Evolutionary conservation across 495 filamentous ascomycete genomes (phyloP), one percentile per base, ranked within the genome.

Genomic region (Cudoniella acicularis): DNA sequence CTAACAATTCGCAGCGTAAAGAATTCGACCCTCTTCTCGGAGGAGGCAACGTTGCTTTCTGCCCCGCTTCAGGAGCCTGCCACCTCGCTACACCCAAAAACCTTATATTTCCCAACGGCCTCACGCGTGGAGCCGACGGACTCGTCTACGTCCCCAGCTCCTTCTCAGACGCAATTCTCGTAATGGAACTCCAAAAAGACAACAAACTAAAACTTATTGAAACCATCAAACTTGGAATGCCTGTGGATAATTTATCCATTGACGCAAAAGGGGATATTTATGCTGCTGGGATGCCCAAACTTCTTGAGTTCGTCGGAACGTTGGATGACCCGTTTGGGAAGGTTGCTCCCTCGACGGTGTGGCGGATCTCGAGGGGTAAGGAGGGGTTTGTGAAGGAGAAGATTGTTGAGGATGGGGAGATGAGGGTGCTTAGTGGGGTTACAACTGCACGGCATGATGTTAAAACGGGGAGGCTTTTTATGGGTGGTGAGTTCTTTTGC

Each of bases 231-330:
- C 46, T 66, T 4, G 54, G 61, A 13, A 43, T 67, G 64, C 54
- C 60, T 41, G 2, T 73, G 2, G 72, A 76, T 56, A 76, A 75
- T 41, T 41, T 76, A 1, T 68, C 68, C 0, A 30, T 69, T 18
- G 70, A 76, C 54, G 45, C 53, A 2, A 62, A 72, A 21, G 73
- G 73, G 0, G 69, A 68, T 45, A 46, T 76, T 11, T 63, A 60
- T 47, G 71, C 52, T 18, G 69, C 67, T 59, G 67, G 57, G 1
- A 47, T 72, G 17, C 68, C 70, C 1, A 63, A 70, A 21, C 9
- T 64, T 8, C 16, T 48, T 10, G 52, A 41, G n/a, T 23, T 54
- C n/a, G 17, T 46, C 17, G 43, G 10, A 6, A 46, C n/a, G 13
- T 9, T 46, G 43, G n/a, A 46, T 9, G 43, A 46, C 17, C 43